These are phyloP conservation scores for Lecanicillium sp. DNA, from an alignment of 2,329 filamentous ascomycete species.

Conservation along the genomic window DNA sequence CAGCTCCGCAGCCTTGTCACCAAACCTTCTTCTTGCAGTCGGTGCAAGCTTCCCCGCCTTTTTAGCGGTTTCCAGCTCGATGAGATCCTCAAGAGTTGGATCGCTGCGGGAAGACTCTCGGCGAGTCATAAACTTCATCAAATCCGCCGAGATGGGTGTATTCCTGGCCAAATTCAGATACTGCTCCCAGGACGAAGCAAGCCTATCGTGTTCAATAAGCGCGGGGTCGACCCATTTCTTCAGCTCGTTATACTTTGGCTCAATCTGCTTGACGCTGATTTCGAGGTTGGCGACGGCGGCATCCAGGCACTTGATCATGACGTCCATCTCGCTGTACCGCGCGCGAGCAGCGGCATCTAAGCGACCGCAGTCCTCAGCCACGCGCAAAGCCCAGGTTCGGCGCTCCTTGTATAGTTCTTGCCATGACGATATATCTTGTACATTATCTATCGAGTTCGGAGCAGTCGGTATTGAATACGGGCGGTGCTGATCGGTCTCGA, in stretches of 20 bases:
- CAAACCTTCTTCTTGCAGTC: constrained; percentile 50
- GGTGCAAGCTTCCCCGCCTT: constrained; percentile 61
- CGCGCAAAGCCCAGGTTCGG: constrained; percentile 65
- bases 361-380: constrained; percentile 60
- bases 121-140: constrained; percentile 57
- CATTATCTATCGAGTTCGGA: constrained; percentile 76
- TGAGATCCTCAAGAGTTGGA: constrained; percentile 62
- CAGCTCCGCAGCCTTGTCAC: constrained; percentile 49
- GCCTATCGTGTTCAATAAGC: constrained; percentile 56
- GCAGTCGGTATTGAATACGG: constrained; percentile 53
- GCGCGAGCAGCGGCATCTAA: constrained; percentile 56
- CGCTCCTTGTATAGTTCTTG: constrained; percentile 76
- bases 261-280: constrained; percentile 61
- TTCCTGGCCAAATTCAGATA: constrained; percentile 57
- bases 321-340: constrained; percentile 63
- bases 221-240: constrained; percentile 63
- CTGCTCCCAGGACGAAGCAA: constrained; percentile 58
- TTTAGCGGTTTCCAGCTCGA: constrained; percentile 65
- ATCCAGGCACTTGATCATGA: constrained; percentile 71
- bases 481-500: constrained; percentile 42
- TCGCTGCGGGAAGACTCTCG: constrained; percentile 35
- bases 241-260: constrained; percentile 62
- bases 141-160: constrained; percentile 56
- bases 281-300: constrained; percentile 82
- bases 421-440: constrained; percentile 80